A percentile compares a stretch with the other conserved stretches of the same genome.
These are phyloP conservation scores for Lactifluus echinatus DNA, from an alignment of 768 basidiomycete species.

Conservation along the genomic window DNA sequence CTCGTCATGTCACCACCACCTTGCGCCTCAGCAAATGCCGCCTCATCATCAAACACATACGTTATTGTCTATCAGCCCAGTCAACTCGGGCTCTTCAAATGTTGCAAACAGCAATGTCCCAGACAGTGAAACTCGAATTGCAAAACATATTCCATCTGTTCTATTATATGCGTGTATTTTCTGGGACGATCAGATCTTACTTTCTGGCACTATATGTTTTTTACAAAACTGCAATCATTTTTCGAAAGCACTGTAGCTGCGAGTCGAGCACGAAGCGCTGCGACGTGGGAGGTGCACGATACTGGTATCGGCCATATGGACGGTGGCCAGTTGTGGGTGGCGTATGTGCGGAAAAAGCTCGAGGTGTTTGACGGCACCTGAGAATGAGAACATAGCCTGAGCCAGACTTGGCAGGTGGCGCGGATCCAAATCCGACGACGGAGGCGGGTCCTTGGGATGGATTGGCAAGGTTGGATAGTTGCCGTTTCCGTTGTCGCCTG, in stretches of 20 bases:
- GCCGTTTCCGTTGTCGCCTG: neutral
- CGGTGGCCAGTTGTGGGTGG: neutral
- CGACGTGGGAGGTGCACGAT: conserved; percentile 6
- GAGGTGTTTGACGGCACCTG: neutral
- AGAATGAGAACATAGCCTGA: neutral
- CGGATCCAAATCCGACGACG: neutral
- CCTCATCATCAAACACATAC: too few species aligned
- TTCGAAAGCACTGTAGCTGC: neutral
- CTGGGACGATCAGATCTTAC: too few species aligned
- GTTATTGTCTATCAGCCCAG: too few species aligned
- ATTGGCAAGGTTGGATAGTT: neutral
- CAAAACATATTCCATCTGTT: too few species aligned
- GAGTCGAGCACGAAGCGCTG: neutral
- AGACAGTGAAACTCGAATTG: too few species aligned
- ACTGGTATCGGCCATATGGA: conserved; percentile 4
- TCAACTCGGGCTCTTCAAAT: too few species aligned
- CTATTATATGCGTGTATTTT: too few species aligned
- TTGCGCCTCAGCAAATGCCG: too few species aligned
- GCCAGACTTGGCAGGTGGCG: neutral
- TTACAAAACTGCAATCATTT: too few species aligned
- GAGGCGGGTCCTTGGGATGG: neutral
- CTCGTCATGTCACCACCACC: too few species aligned
- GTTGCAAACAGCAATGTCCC: too few species aligned
- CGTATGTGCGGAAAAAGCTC: neutral
- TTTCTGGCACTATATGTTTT: too few species aligned